Evolutionary conservation across 306 rosid genomes (phyloP).

Genomic region (Quercus bicolor): DNA sequence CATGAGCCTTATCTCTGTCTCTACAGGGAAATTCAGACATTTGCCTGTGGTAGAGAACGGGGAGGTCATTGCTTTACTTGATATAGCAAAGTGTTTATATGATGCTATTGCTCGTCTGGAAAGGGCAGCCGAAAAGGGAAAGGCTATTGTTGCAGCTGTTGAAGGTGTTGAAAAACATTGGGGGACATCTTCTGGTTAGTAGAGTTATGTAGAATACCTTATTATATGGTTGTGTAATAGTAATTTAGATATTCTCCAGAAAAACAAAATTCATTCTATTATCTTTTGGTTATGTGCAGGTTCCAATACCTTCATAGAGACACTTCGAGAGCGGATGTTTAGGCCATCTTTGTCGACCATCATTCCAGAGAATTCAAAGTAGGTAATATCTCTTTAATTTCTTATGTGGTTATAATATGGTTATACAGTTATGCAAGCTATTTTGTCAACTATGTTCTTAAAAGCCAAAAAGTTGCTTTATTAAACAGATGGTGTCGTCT

Average conservation of each 20-base stretch:
- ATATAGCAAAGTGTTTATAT: slow-evolving; percentile 92
- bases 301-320: slow-evolving; percentile 73
- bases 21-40: slow-evolving; percentile 88
- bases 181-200: slow-evolving; percentile 81
- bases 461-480: slow-evolving; percentile 4
- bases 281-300: slow-evolving; percentile 48
- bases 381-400: slow-evolving; percentile 66
- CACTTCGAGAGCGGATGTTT: slow-evolving; percentile 82
- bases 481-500: slow-evolving; percentile 25
- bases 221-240: background rate
- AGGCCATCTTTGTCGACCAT: slow-evolving; percentile 90
- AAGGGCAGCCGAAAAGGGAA: slow-evolving; percentile 96
- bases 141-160: slow-evolving; percentile 97
- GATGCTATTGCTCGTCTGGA: slow-evolving; percentile 98
- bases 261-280: slow-evolving; percentile 1
- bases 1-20: slow-evolving; percentile 21
- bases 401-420: background rate
- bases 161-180: slow-evolving; percentile 96
- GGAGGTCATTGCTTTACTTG: slow-evolving; percentile 93
- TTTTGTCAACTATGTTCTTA: background rate
- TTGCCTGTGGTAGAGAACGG: slow-evolving; percentile 98
- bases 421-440: background rate
- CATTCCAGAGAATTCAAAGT: slow-evolving; percentile 91
- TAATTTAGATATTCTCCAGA: background rate
- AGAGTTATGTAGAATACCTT: slow-evolving; percentile 11